phyloP scores from a whole-genome alignment of 352 stramenopile species.

The Aphanomyces cochlioides region DNA sequence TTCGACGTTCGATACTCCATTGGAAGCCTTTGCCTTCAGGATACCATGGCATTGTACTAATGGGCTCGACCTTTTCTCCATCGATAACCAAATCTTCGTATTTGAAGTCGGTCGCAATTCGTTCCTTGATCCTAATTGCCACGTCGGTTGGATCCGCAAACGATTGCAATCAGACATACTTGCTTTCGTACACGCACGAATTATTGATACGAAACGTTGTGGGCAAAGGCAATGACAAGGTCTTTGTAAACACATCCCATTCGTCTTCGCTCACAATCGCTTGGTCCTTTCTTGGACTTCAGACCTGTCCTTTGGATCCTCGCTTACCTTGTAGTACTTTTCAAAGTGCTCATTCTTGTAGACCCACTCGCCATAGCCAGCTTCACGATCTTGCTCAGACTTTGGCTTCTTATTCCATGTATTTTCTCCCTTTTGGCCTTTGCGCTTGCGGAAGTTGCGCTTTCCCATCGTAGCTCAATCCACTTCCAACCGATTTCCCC shows the following conservation, averaged over 20 bases:
- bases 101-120: constrained; percentile 81
- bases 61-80: constrained; percentile 74
- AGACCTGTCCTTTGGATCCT: not conserved
- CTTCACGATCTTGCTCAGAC: constrained; percentile 37
- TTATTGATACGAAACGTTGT: constrained; percentile 93
- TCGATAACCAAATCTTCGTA: constrained; percentile 80
- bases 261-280: constrained; percentile 74
- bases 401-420: constrained; percentile 56
- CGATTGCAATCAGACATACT: constrained; percentile 40
- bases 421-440: constrained; percentile 34
- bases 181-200: constrained; percentile 77
- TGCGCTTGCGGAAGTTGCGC: constrained; percentile 32
- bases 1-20: constrained; percentile 82
- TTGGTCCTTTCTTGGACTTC: constrained; percentile 48
- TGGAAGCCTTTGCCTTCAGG: constrained; percentile 85
- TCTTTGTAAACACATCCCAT: constrained; percentile 89
- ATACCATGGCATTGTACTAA: constrained; percentile 88
- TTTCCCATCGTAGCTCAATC: constrained; percentile 39
- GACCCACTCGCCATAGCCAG: constrained; percentile 81
- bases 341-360: constrained; percentile 85
- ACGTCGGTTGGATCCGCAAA: not conserved
- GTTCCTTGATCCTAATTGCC: constrained; percentile 66
- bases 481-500: no score
- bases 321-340: constrained; percentile 69
- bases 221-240: constrained; percentile 83